phyloP scores from a whole-genome alignment of 129 eudicot species.

The Daucus carota region DNA sequence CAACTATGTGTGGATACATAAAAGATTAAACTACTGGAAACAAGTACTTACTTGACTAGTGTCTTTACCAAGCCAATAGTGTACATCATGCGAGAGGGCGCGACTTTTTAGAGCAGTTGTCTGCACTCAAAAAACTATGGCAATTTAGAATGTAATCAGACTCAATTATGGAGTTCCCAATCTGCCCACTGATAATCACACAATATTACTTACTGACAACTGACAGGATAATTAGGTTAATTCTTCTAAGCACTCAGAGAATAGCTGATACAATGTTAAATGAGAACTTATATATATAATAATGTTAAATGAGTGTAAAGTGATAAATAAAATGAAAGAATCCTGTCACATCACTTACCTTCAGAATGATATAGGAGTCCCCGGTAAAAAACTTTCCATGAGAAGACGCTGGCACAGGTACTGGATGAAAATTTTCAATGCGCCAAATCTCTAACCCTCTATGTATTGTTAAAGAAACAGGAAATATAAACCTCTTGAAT shows the following conservation, averaged over 20 bases:
- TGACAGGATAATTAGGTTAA: not conserved
- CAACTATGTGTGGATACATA: not conserved
- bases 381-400: slow-evolving; percentile 85
- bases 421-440: slow-evolving; percentile 81
- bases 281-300: too few relatives aligned
- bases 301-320: not conserved
- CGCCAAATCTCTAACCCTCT: slow-evolving; percentile 98
- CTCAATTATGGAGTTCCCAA: not conserved
- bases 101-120: slow-evolving; percentile 85
- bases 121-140: slow-evolving; percentile 38
- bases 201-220: not conserved
- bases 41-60: slow-evolving; percentile 74
- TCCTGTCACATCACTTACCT: slow-evolving; percentile 39
- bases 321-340: slow-evolving; percentile 2
- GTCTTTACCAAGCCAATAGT: slow-evolving; percentile 97
- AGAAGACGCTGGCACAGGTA: slow-evolving; percentile 50
- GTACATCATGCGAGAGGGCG: slow-evolving; percentile 78
- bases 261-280: not conserved
- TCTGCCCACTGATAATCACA: not conserved
- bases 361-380: slow-evolving; percentile 81
- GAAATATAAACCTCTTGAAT: slow-evolving; percentile 1
- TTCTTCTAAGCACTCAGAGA: not conserved
- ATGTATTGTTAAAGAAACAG: slow-evolving; percentile 35
- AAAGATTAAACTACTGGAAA: not conserved
- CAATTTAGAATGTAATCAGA: not conserved